Evolutionary conservation across 345 rosid species (phyloP).

Genomic region (Euphorbia peplus): DNA sequence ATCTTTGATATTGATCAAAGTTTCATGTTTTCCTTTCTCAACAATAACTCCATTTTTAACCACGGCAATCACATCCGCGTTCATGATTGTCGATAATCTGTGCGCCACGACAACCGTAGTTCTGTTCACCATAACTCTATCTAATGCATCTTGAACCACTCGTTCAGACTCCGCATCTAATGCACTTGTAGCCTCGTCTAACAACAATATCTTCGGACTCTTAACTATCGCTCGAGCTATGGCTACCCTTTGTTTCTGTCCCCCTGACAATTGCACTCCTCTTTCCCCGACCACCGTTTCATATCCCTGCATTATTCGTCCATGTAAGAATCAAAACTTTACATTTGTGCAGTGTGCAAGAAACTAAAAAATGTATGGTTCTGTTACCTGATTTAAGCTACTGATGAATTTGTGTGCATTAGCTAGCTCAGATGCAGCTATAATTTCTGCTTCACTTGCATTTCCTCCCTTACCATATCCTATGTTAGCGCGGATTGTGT

Average conservation of each 20-base stretch:
- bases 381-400: constrained; percentile 32
- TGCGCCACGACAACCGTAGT: constrained; percentile 58
- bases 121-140: constrained; percentile 34
- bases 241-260: constrained; percentile 46
- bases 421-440: constrained; percentile 49
- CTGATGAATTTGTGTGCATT: constrained; percentile 60
- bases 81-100: constrained; percentile 46
- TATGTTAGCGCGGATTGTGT: constrained; percentile 58
- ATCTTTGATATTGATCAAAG: constrained; percentile 22
- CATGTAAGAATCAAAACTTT: neutral
- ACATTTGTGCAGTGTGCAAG: neutral
- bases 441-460: constrained; percentile 50
- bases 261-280: constrained; percentile 53
- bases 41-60: constrained; percentile 46
- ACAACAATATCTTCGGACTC: constrained; percentile 37
- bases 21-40: constrained; percentile 42
- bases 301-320: constrained; percentile 40
- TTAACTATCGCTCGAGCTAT: constrained; percentile 43
- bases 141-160: constrained; percentile 49
- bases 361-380: neutral
- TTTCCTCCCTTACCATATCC: constrained; percentile 59
- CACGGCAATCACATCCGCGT: constrained; percentile 54
- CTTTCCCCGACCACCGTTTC: constrained; percentile 49
- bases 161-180: constrained; percentile 48
- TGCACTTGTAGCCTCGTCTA: constrained; percentile 48